phyloP scores from a whole-genome alignment of 192 early-diverging fungal species.

The Geosiphon pyriformis region DNA sequence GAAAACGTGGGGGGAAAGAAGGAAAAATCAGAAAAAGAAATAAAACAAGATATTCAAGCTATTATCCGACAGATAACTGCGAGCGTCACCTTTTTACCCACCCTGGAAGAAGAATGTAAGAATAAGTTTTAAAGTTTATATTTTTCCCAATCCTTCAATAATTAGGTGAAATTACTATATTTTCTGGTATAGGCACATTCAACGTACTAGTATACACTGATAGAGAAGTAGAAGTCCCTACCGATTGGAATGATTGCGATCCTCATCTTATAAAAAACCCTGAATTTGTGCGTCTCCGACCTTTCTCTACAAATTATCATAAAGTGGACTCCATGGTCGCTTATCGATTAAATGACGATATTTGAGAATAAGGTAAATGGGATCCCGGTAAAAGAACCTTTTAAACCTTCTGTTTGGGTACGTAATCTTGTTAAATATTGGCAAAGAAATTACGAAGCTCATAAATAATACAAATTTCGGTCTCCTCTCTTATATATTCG shows the following conservation, averaged over 20 bases:
- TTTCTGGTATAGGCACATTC: constrained; percentile 64
- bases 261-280: constrained; percentile 71
- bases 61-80: constrained; percentile 90
- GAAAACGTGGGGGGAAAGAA: background rate
- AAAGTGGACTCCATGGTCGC: constrained; percentile 83
- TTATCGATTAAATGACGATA: constrained; percentile 65
- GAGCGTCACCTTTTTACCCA: constrained; percentile 84
- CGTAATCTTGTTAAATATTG: too few relatives aligned
- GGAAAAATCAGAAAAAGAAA: constrained; percentile 56
- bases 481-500: too few relatives aligned
- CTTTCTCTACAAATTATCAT: constrained; percentile 80
- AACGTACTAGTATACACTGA: constrained; percentile 88
- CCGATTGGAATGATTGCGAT: constrained; percentile 80
- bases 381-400: too few relatives aligned
- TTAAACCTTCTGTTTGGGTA: too few relatives aligned
- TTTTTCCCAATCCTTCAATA: background rate
- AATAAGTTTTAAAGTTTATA: background rate
- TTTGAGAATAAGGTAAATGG: too few relatives aligned
- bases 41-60: constrained; percentile 75
- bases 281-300: constrained; percentile 78
- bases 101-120: constrained; percentile 80
- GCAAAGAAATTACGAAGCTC: too few relatives aligned
- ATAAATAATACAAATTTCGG: too few relatives aligned
- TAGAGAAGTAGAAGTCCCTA: constrained; percentile 77
- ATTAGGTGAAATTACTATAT: background rate